Evolutionary conservation across 164 flowering plant species (phyloP).

Genomic region (Dillenia turbinata): DNA sequence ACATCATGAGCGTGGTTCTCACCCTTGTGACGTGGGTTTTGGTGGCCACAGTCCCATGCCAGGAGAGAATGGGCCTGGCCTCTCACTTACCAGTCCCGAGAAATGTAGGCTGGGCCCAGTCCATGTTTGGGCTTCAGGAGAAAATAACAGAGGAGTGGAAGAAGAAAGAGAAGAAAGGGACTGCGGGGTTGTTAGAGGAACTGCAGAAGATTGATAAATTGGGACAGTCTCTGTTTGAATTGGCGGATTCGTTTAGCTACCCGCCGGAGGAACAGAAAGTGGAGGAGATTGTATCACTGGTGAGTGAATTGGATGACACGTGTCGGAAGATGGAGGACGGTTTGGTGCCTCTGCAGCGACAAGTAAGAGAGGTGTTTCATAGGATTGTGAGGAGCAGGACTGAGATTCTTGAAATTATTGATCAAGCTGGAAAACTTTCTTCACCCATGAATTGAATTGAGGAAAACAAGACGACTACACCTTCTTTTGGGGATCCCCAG

Average conservation of each 20-base stretch:
- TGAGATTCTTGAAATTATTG: constrained; percentile 54
- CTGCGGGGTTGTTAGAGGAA: constrained; percentile 70
- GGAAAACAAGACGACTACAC: too few relatives aligned
- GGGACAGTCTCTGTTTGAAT: constrained; percentile 40
- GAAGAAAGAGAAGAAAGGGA: constrained; percentile 80
- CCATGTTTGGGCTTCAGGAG: constrained; percentile 64
- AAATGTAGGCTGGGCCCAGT: constrained; percentile 60
- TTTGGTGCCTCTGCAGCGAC: constrained; percentile 60
- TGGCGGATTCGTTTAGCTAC: constrained; percentile 39
- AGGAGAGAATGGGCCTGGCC: constrained; percentile 53
- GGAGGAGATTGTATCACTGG: constrained; percentile 43
- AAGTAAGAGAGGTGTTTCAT: constrained; percentile 79
- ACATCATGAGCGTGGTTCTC: constrained; percentile 55
- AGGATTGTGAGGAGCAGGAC: constrained; percentile 70
- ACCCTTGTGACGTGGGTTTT: constrained; percentile 74
- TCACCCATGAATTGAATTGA: constrained; percentile 7
- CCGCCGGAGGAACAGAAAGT: constrained; percentile 46
- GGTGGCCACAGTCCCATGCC: constrained; percentile 74
- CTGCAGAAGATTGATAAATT: constrained; percentile 59
- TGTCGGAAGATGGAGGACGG: constrained; percentile 79
- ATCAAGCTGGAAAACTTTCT: constrained; percentile 38
- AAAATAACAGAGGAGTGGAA: constrained; percentile 83
- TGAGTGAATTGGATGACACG: constrained; percentile 50
- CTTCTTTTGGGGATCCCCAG: too few relatives aligned
- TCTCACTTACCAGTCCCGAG: constrained; percentile 46